Conservation (phyloP, 2,329 filamentous ascomycete species). For the Neofusicoccum umdonicola region DNA sequence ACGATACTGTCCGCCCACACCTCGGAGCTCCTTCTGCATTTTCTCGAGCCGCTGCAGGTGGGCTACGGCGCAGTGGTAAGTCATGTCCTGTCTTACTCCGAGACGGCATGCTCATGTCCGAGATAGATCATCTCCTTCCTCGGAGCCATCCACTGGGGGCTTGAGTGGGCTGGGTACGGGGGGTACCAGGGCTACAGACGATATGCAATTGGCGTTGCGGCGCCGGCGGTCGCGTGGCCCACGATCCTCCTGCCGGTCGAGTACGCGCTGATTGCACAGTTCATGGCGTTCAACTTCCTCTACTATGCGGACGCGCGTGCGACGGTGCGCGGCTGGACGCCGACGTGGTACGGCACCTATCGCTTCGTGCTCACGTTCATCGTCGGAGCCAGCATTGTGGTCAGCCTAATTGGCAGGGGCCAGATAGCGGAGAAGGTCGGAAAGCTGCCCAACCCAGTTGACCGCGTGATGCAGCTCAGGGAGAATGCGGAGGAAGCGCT, state of each 20-base stretch:
- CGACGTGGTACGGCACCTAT: constrained; percentile 83
- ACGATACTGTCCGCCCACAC: constrained; percentile 67
- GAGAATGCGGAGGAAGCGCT: constrained; percentile 30
- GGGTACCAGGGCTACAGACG: constrained; percentile 69
- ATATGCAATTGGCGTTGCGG: constrained; percentile 78
- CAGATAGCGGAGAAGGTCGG: constrained; percentile 64
- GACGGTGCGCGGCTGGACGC: constrained; percentile 72
- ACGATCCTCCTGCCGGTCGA: constrained; percentile 81
- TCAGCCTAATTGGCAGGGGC: constrained; percentile 77
- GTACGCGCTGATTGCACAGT: constrained; percentile 82
- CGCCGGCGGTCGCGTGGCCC: constrained; percentile 83
- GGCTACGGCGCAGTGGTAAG: constrained; percentile 83
- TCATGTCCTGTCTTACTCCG: constrained; percentile 22
- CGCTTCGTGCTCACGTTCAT: constrained; percentile 90
- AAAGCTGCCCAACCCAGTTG: constrained; percentile 43
- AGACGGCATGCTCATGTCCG: not conserved
- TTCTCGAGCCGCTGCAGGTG: constrained; percentile 83
- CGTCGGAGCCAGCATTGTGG: constrained; percentile 77
- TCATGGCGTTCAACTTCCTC: constrained; percentile 77
- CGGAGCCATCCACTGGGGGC: constrained; percentile 89
- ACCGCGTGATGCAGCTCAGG: constrained; percentile 51
- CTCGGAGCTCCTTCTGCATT: constrained; percentile 67
- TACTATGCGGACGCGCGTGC: constrained; percentile 83
- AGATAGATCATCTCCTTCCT: constrained; percentile 83
- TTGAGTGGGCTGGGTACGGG: constrained; percentile 75